Evolutionary conservation across 257 asterid species (phyloP), one percentile per base, ranked within the genome.

Genomic region (Agastache rugosa): DNA sequence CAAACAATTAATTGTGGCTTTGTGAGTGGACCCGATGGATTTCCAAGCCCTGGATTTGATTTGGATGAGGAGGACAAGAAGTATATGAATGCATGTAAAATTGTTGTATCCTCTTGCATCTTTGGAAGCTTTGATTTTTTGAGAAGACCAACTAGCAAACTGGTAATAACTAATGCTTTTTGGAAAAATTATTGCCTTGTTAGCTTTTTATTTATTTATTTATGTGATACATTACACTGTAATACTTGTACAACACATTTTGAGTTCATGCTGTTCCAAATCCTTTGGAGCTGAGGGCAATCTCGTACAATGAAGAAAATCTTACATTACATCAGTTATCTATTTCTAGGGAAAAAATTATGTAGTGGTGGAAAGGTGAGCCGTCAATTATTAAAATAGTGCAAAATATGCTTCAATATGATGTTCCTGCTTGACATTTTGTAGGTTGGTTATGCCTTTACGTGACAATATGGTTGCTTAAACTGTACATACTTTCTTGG

Each of bases 51-150:
- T 77, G 98, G 98, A 67, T 93, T 88, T 86, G 96, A 91, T 83
- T 80, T 93, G 83, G 83, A 78, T 19, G 93, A 87, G 81, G 79
- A 82, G 75, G 97, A 91, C 79, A 87, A 79, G 60, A 78, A 62
- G 76, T 88, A 81, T 74, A 87, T 80, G 97, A 85, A 63, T 71
- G 80, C 74, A 35, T 91, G 97, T 77, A 80, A 63, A 70, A 83
- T 91, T 77, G 91, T 73, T 41, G 97, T 93, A 53, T 88, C 98
- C 39, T 91, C 98, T 2, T 91, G 98, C 87, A 91, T 90, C 73
- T 93, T 93, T 82, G 98, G 98, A 62, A 93, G 86, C 89, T 93
- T 93, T 15, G 98, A 93, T 79, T 93, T 88, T 76, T 75, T 93
- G 82, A 88, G 97, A 73, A 87, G 96, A 76, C 98, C 98, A 72